These are phyloP conservation scores for Diaporthe citri DNA, from an alignment of 2,329 filamentous ascomycete species.

Conservation along the genomic window DNA sequence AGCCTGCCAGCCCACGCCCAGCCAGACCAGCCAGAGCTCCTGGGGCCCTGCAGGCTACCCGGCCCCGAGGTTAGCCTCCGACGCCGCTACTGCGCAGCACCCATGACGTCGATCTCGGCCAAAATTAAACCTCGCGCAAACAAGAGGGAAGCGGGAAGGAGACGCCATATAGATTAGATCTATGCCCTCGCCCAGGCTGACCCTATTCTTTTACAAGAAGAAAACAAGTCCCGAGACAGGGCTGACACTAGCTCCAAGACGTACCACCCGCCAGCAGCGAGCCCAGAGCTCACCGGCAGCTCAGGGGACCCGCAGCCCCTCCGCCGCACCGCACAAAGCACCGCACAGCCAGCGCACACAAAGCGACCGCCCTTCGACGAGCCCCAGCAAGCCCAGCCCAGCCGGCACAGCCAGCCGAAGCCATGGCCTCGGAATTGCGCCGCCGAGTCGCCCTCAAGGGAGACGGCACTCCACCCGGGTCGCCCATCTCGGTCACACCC, in stretches of 20 bases:
- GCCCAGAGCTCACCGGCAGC: constrained; percentile 16
- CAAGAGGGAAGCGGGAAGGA: not conserved
- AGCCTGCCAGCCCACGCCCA: no score
- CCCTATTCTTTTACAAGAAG: not conserved
- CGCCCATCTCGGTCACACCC: constrained; percentile 43
- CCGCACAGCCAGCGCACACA: constrained; percentile 14
- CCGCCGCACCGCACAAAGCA: constrained; percentile 10
- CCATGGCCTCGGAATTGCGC: constrained; percentile 40
- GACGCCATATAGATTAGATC: not conserved
- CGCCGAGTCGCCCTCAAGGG: constrained; percentile 41
- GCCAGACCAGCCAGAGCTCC: not conserved
- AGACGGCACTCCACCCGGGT: constrained; percentile 47
- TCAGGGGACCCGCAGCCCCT: constrained; percentile 24
- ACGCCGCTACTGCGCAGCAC: constrained; percentile 11
- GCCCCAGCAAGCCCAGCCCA: constrained; percentile 1
- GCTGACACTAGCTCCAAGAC: constrained; percentile 21
- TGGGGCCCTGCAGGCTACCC: not conserved
- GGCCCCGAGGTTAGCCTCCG: constrained; percentile 24
- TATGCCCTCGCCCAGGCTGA: not conserved
- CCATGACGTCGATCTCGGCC: constrained; percentile 34
- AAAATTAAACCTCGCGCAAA: constrained; percentile 14
- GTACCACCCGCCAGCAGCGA: not conserved
- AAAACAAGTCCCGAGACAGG: constrained; percentile 24
- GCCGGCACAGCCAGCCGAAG: constrained; percentile 6
- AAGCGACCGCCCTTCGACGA: constrained; percentile 7